Evolutionary conservation across 345 rosid genomes (phyloP).

Genomic region (Melastoma malabathricum): DNA sequence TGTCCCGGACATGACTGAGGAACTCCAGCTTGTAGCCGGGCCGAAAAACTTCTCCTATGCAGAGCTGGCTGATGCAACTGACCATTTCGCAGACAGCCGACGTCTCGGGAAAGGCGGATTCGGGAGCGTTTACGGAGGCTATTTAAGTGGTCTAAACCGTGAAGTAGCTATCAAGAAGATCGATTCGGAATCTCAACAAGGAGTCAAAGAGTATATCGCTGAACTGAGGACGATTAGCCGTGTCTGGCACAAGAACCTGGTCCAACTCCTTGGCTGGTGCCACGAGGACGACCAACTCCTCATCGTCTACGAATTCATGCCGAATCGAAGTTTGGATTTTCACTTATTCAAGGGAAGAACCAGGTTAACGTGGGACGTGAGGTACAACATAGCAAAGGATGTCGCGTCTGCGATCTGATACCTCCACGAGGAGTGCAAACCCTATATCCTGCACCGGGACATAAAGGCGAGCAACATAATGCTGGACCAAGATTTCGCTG

Average conservation of each 20-base stretch:
- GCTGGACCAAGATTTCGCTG: not conserved
- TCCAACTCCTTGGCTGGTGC: too few relatives aligned
- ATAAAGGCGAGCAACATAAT: too few relatives aligned
- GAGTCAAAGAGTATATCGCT: constrained; percentile 1
- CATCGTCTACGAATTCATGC: not conserved
- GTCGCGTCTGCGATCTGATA: not conserved
- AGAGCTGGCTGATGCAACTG: constrained; percentile 3
- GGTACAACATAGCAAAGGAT: not conserved
- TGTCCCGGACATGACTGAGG: too few relatives aligned
- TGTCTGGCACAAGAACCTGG: constrained; percentile 5
- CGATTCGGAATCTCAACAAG: not conserved
- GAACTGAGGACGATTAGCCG: constrained; percentile 9
- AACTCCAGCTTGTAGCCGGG: not conserved
- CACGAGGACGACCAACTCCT: not conserved
- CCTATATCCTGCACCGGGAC: too few relatives aligned
- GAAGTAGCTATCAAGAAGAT: constrained; percentile 4
- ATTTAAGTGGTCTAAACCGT: not conserved
- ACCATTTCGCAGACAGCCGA: not conserved
- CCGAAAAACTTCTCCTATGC: constrained; percentile 5
- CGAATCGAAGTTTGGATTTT: not conserved
- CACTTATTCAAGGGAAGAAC: not conserved
- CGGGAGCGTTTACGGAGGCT: constrained; percentile 2
- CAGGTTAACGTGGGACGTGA: not conserved
- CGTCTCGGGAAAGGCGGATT: constrained; percentile 8
- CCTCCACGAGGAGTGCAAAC: constrained; percentile 1